phyloP scores from a whole-genome alignment of 2,329 filamentous ascomycete species.

The Exophiala spinifera region DNA sequence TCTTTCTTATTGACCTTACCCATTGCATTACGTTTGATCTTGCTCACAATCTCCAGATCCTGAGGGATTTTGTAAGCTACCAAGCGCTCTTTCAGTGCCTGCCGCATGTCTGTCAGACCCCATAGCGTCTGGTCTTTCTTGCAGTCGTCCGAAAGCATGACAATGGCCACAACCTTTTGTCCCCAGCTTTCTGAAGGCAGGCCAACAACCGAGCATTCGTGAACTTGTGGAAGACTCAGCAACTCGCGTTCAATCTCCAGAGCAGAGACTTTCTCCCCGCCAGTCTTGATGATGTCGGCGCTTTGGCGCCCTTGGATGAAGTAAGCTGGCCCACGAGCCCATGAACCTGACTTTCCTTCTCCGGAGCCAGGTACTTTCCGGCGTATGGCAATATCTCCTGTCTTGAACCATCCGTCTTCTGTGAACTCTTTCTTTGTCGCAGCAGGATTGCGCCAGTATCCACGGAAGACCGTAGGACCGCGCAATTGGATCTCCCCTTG shows the following conservation, averaged over 20 bases:
- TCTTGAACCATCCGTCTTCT: constrained; percentile 73
- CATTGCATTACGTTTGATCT: constrained; percentile 92
- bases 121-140: constrained; percentile 58
- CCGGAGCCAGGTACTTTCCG: constrained; percentile 38
- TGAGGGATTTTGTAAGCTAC: constrained; percentile 92
- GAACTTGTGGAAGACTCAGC: constrained; percentile 71
- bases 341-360: constrained; percentile 40
- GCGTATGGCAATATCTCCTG: constrained; percentile 74
- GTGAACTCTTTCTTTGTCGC: constrained; percentile 61
- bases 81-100: constrained; percentile 71
- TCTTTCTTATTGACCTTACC: constrained; percentile 72
- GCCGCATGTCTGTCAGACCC: constrained; percentile 80
- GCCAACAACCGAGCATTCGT: constrained; percentile 83
- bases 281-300: constrained; percentile 96
- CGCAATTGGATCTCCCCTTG: constrained; percentile 59
- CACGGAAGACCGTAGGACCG: constrained; percentile 52
- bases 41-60: constrained; percentile 73
- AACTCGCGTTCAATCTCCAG: constrained; percentile 93
- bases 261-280: constrained; percentile 86
- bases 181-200: constrained; percentile 88
- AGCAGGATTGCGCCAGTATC: constrained; percentile 52
- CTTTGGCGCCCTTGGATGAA: constrained; percentile 87
- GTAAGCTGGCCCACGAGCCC: constrained; percentile 56
- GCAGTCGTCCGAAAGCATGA: constrained; percentile 66
- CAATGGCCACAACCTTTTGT: constrained; percentile 84